Evolutionary conservation across 2,329 filamentous ascomycete species (phyloP), one percentile per base, ranked within the genome.

Genomic region (Aspergillus ochraceoroseus): DNA sequence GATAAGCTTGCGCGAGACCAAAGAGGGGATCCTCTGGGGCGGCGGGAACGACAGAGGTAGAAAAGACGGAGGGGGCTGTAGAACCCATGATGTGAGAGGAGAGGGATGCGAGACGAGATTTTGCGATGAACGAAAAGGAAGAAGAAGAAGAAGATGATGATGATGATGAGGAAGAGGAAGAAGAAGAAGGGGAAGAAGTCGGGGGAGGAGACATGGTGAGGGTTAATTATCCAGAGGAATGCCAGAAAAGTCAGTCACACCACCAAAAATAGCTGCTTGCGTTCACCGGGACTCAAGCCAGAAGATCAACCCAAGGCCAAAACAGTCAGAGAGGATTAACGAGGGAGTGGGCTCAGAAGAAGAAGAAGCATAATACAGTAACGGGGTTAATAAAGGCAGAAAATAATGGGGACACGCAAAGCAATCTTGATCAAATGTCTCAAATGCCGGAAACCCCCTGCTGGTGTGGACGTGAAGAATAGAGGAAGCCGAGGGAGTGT

Each of bases 1-100:
- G 81, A 74, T 83, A 98, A 47, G 87, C 88, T 49, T 84, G 80
- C 78, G 90, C 88, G 57, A 98, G 73, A 43, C 90, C 89, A 63
- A 98, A 98, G 62, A 98, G 79, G 51, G 90, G 82, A 70, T 98
- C 92, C 66, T 95, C 89, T 32, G 92, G 89, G 46, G 92, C 92
- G 69, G 90, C 83, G 57, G 89, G 86, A 44, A 95, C 87, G 52
- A 76, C 72, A 59, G 85, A 77, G 58, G 83, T 76, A 47, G 82
- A 78, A 71, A 95, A 95, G 60, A 76, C 79, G 54, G 85, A 83
- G 42, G 74, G 63, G 58, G 70, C 61, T 49, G 66, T 67, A 50
- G 79, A 74, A 61, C 80, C 76, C 76, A 92, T 83, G 68, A 68
- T 68, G 55, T 92, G 87, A 17, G 55, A 53, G 15, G 59, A 57